Base-by-base conservation (phyloP, 2,329 filamentous ascomycete species). In the Cyphellophora europaea region DNA sequence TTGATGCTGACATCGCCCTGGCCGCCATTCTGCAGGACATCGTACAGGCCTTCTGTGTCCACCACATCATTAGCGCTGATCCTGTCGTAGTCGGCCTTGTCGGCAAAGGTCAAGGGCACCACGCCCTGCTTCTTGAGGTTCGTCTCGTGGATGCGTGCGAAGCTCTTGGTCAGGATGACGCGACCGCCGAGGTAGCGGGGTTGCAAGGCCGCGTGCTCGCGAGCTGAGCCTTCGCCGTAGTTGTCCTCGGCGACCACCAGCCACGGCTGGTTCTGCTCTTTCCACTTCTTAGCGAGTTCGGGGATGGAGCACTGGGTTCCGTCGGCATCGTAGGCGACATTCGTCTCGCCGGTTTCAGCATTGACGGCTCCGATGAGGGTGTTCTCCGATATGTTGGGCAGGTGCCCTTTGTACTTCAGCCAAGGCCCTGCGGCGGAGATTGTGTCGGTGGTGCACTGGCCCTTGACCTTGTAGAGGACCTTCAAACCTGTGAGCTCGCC, bases 351-450 rank as follows among this genome's bases (percentile, higher is more conserved):
- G 0, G 89, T 98, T 43, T 84, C 85, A 28, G 83, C 87, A 61
- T 95, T 95, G 56, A 88, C 72, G 41, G 91, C 91, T 35, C 87
- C 91, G 63, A 95, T 95, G 47, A 98, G 77, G 2, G 91, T 98
- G 73, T 98, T 98, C 56, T 86, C 86, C 50, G 80, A 83, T 60
- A 98, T 98, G 69, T 98, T 98, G 59, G 91, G 86, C 44, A 98
- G 76, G 62, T 98, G 91, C 44, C 91, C 91, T 71, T 96, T 96
- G 77, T 96, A 98, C 65, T 96, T 96, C 49, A 98, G 76, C 89
- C 89, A 96, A 11, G 89, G 89, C 5, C 89, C 89, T 1, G 89
- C 89, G 19, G 89, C 89, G 23, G 88, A 96, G 62, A 98, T 98
- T 50, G 91, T 96, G 63, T 98, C 91, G 28, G 91, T 98, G 38